Base-by-base conservation (phyloP, 2,329 filamentous ascomycete species). In the Ceratocystis variospora region DNA sequence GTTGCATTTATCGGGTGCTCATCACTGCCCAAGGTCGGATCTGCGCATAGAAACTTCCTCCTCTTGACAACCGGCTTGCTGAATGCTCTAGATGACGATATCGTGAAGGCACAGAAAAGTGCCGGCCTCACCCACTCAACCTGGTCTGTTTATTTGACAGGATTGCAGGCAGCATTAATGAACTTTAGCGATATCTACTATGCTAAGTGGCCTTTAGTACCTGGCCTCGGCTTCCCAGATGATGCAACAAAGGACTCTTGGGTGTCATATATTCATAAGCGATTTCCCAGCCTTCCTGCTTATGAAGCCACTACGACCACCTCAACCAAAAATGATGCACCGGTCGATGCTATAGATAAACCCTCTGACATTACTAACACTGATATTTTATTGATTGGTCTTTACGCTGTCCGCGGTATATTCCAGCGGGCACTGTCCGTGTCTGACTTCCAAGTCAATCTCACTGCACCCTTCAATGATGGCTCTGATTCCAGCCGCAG, bases 1-100 rank as follows among this genome's bases (percentile, higher is more conserved):
- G 69, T 84, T 2, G 78, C 79, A 2, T 80, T 77, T 65, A 74
- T 83, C 61, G 79, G 79, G 33, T 81, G 79, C 70, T 81, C 79
- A 1, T 73, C 76, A 50, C 67, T 77, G 0, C 74, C 76, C 0
- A 69, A 67, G 1, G 67, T 70, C 2, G 69, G 70, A 1, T 69
- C 71, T 5, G 72, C 73, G 1, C 71, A 79, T n/a, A 67, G 71
- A 15, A 76, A 80, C 68, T 79, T 79, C 65, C 66, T 79, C 10
- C 75, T 73, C 5, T 73, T 79, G 19, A 70, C 75, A 12, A 61
- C 64, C 12, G 62, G 63, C 12, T 61, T 69, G n/a, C 15, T 64
- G 1, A 25, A 19, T 12, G 53, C 62, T 15, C 63, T 69, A n/a
- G 41, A 66, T 41, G 17, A 41, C 15, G 28, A 61, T 12, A 66